Evolutionary conservation across 1,284 basidiomycete species (phyloP).

Genomic region (Puccinia coronata): DNA sequence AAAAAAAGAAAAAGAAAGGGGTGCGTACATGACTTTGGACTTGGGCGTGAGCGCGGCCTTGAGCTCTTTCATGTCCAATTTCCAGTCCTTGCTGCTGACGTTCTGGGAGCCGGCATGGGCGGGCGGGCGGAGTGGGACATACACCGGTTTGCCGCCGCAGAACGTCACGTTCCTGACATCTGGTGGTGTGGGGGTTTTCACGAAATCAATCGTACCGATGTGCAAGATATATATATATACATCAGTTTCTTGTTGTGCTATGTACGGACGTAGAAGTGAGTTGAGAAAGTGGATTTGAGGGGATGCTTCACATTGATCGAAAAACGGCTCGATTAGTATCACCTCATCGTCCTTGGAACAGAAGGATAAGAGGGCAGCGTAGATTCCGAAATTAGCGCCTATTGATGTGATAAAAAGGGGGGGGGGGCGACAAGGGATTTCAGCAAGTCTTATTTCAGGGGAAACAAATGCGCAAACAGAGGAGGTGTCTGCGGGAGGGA

Average conservation of each 20-base stretch:
- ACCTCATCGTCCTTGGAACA: constrained; percentile 89
- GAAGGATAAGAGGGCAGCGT: constrained; percentile 84
- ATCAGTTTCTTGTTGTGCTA: not conserved
- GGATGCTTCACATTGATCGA: constrained; percentile 58
- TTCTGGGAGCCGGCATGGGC: constrained; percentile 60
- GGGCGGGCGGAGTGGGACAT: constrained; percentile 90
- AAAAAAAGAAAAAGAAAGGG: not conserved
- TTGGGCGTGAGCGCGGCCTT: constrained; percentile 76
- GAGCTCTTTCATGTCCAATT: constrained; percentile 79
- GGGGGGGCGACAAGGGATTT: too few species aligned
- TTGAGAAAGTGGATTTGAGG: constrained; percentile 14
- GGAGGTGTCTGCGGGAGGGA: too few species aligned
- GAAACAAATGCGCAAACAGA: too few species aligned
- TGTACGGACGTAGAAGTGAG: not conserved
- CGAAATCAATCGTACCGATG: too few species aligned
- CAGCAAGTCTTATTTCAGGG: too few species aligned
- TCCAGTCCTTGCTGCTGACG: constrained; percentile 71
- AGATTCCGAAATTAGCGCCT: constrained; percentile 68
- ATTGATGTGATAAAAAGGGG: too few species aligned
- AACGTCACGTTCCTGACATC: constrained; percentile 55
- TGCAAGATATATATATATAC: too few species aligned
- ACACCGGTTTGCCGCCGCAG: constrained; percentile 77
- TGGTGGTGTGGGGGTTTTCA: not conserved
- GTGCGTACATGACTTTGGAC: constrained; percentile 75
- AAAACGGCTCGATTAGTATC: constrained; percentile 84